phyloP scores from a whole-genome alignment of 331 rosid species.

The Dryas integrifolia region DNA sequence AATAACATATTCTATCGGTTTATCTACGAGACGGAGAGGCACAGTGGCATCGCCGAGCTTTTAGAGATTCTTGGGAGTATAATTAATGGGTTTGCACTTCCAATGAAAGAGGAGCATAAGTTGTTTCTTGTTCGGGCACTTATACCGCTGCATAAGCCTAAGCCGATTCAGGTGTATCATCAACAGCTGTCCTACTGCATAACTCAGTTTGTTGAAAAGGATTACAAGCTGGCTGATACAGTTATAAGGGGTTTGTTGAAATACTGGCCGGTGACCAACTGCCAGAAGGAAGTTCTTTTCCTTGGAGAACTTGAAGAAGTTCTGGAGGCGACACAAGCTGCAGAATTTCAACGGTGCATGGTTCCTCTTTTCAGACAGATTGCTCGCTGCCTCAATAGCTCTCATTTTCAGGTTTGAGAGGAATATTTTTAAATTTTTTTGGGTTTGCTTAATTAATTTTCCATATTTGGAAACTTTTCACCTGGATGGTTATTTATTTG shows the following conservation, averaged over 20 bases:
- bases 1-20: slow-evolving; percentile 90
- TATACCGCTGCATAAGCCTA: slow-evolving; percentile 92
- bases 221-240: slow-evolving; percentile 82
- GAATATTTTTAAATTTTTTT: slow-evolving; percentile 3
- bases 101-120: slow-evolving; percentile 98
- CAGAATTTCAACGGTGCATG: slow-evolving; percentile 95
- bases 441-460: slow-evolving; percentile 1
- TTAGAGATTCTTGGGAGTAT: slow-evolving; percentile 97
- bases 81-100: slow-evolving; percentile 90
- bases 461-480: not conserved
- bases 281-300: slow-evolving; percentile 94
- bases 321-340: slow-evolving; percentile 84
- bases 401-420: slow-evolving; percentile 85
- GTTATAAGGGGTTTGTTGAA: slow-evolving; percentile 88
- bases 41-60: slow-evolving; percentile 90
- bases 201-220: slow-evolving; percentile 95
- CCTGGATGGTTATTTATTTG: not conserved
- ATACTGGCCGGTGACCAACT: slow-evolving; percentile 90
- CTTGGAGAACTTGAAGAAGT: slow-evolving; percentile 97
- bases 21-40: slow-evolving; percentile 87
- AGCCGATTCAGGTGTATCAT: slow-evolving; percentile 63
- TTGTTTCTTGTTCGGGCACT: slow-evolving; percentile 89
- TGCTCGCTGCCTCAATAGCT: slow-evolving; percentile 85
- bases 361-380: slow-evolving; percentile 87
- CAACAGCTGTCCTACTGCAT: slow-evolving; percentile 94